A percentile compares a stretch with the other conserved stretches of the same genome.
Conservation (phyloP, 257 asterid species). For the Capsicum pubescens region DNA sequence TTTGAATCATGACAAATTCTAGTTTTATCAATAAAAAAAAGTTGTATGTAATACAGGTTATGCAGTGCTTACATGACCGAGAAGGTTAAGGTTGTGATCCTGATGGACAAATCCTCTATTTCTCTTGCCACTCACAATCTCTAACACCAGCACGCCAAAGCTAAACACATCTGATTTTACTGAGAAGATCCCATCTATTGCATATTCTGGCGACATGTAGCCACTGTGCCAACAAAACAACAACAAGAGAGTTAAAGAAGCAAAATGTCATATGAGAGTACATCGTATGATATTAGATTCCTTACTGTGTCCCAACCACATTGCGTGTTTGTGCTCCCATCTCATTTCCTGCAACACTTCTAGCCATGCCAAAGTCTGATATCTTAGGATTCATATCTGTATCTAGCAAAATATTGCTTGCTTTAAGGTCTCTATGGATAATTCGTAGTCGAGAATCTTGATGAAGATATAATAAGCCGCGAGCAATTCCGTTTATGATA, state of each 20-base stretch:
- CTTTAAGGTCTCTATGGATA: constrained; percentile 44
- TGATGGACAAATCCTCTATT: constrained; percentile 37
- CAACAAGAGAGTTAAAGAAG: not conserved
- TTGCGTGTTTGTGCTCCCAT: constrained; percentile 41
- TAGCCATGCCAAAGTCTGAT: constrained; percentile 45
- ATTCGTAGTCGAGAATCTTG: constrained; percentile 44
- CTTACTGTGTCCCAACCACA: constrained; percentile 44
- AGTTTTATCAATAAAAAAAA: not conserved
- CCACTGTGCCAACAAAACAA: constrained; percentile 34
- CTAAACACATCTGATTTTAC: constrained; percentile 46
- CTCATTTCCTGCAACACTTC: constrained; percentile 42
- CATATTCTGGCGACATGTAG: constrained; percentile 47
- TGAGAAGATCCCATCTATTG: constrained; percentile 39
- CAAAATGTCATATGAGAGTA: not conserved
- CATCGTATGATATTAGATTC: not conserved
- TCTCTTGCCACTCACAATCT: constrained; percentile 39
- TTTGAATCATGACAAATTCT: not conserved
- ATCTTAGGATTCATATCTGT: constrained; percentile 43
- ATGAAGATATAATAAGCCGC: constrained; percentile 45
- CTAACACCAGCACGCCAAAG: constrained; percentile 41
- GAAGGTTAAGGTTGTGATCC: constrained; percentile 42
- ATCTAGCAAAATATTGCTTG: constrained; percentile 44
- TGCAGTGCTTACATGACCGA: constrained; percentile 37
- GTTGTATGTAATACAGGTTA: not conserved
- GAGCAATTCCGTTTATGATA: constrained; percentile 44